Evolutionary conservation across 225 moss, liverwort and hornwort genomes (phyloP).

Genomic region (Anthoceros angustus): DNA sequence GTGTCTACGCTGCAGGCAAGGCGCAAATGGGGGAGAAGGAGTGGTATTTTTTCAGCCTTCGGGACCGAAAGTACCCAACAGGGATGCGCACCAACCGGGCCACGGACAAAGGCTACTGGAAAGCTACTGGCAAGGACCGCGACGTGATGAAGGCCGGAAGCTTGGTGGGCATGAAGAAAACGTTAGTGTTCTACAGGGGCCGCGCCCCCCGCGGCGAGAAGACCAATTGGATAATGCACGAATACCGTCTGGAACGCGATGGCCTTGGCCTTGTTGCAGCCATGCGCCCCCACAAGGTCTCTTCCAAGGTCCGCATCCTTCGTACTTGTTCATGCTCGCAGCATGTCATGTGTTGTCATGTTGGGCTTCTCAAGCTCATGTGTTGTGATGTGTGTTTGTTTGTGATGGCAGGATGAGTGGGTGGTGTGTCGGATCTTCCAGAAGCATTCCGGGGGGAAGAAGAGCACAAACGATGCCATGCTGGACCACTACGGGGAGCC

Average conservation of each 20-base stretch:
- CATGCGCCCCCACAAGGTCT: not conserved
- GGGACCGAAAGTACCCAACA: not conserved
- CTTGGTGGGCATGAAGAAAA: slow-evolving; percentile 1
- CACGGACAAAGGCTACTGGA: slow-evolving; percentile 3
- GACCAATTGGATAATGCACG: not conserved
- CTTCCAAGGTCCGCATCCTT: not conserved
- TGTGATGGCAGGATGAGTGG: slow-evolving; percentile 2
- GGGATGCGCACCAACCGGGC: slow-evolving; percentile 5
- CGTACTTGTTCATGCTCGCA: not conserved
- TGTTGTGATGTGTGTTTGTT: not conserved
- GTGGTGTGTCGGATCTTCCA: not conserved
- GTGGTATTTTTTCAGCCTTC: slow-evolving; percentile 1
- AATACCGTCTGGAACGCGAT: not conserved
- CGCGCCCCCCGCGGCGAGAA: not conserved
- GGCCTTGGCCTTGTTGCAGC: not conserved
- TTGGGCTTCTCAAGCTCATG: not conserved
- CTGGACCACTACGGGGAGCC: not conserved
- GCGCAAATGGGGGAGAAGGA: slow-evolving; percentile 2
- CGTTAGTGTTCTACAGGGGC: not conserved
- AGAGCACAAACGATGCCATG: not conserved
- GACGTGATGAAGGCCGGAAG: not conserved
- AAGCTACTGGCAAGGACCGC: slow-evolving; percentile 1
- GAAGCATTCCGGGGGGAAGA: not conserved
- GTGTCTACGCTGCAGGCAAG: not conserved
- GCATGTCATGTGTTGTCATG: not conserved